Evolutionary conservation across 345 rosid genomes (phyloP).

Genomic region (Murraya paniculata): DNA sequence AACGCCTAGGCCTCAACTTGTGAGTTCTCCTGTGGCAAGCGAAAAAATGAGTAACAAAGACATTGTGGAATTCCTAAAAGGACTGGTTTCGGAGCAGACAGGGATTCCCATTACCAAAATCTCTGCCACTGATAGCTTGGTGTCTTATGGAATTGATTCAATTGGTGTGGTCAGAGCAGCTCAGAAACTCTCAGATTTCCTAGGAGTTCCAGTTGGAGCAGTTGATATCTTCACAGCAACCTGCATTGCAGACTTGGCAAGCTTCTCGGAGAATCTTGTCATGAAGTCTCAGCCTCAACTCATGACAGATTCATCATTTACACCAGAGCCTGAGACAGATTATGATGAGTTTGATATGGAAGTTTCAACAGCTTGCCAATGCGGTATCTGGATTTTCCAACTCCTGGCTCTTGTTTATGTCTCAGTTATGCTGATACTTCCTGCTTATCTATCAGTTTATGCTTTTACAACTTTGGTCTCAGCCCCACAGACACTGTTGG

Average conservation of each 20-base stretch:
- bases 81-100: constrained; percentile 50
- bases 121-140: constrained; percentile 48
- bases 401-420: constrained; percentile 45
- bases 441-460: constrained; percentile 52
- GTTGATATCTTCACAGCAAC: constrained; percentile 68
- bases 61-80: constrained; percentile 45
- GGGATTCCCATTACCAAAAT: constrained; percentile 38
- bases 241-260: constrained; percentile 62
- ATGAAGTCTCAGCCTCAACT: constrained; percentile 46
- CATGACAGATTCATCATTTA: constrained; percentile 22
- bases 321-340: constrained; percentile 29
- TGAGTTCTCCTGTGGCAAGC: constrained; percentile 24
- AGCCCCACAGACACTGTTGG: constrained; percentile 5
- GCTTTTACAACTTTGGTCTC: constrained; percentile 36
- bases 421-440: constrained; percentile 39
- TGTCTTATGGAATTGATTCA: constrained; percentile 65
- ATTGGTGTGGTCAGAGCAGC: constrained; percentile 73
- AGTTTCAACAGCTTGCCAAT: constrained; percentile 34
- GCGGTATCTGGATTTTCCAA: constrained; percentile 42
- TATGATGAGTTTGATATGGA: constrained; percentile 32
- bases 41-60: constrained; percentile 36
- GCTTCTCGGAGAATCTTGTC: constrained; percentile 49
- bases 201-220: constrained; percentile 66
- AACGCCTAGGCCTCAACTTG: constrained; percentile 39
- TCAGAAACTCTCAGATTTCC: constrained; percentile 61